Evolutionary conservation across 495 filamentous ascomycete species (phyloP).

Genomic region (Peziza echinospora): DNA sequence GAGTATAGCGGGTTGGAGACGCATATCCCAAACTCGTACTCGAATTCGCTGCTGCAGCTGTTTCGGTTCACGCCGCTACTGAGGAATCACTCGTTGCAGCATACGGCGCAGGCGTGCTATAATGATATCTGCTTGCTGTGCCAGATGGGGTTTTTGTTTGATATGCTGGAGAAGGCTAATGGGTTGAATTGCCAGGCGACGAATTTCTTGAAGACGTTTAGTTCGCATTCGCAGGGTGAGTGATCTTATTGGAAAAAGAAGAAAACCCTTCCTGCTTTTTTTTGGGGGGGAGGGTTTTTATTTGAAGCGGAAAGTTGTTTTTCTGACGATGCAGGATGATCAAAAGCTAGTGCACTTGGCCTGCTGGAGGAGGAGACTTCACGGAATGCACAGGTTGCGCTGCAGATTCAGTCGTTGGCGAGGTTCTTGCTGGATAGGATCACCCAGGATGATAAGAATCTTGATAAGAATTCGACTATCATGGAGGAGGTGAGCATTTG

Average conservation of each 20-base stretch:
- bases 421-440: constrained; percentile 58
- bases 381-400: constrained; percentile 37
- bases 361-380: constrained; percentile 66
- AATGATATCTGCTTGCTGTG: constrained; percentile 70
- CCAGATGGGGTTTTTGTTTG: constrained; percentile 85
- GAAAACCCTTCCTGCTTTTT: not conserved
- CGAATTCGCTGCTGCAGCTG: constrained; percentile 79
- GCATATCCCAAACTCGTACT: constrained; percentile 88
- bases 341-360: constrained; percentile 39
- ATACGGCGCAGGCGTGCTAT: constrained; percentile 64
- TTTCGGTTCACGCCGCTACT: constrained; percentile 74
- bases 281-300: too few species aligned
- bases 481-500: not conserved
- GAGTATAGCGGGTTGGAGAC: constrained; percentile 79
- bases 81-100: constrained; percentile 74
- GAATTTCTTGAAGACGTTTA: constrained; percentile 77
- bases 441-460: constrained; percentile 42
- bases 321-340: not conserved
- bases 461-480: constrained; percentile 21
- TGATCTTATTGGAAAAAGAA: too few species aligned
- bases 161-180: constrained; percentile 91
- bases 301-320: not conserved
- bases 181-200: constrained; percentile 93
- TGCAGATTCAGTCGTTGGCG: constrained; percentile 55
- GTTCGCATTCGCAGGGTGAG: constrained; percentile 46